phyloP scores from a whole-genome alignment of 768 basidiomycete genomes.

The Auriscalpium orientale region DNA sequence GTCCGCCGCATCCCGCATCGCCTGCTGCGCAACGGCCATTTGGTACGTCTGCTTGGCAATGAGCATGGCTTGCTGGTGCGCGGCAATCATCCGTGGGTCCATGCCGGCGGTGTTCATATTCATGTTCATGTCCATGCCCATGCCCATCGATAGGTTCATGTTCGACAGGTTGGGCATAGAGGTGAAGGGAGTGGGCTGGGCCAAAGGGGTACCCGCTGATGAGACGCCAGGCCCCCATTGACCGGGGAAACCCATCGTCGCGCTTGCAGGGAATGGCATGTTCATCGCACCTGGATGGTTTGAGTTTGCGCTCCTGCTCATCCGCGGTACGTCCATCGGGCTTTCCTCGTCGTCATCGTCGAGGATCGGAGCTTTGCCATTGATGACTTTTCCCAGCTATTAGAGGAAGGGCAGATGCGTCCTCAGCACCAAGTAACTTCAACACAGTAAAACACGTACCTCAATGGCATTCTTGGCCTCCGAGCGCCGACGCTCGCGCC shows the following conservation, averaged over 20 bases:
- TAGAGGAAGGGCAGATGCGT: not conserved
- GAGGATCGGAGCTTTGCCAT: slow-evolving; percentile 61
- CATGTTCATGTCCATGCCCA: slow-evolving; percentile 26
- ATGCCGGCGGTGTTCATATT: slow-evolving; percentile 13
- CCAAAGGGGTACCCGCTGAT: not conserved
- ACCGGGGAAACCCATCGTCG: not conserved
- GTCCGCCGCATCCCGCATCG: slow-evolving; percentile 81
- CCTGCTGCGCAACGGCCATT: slow-evolving; percentile 85
- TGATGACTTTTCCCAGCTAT: slow-evolving; percentile 83
- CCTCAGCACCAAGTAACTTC: not conserved
- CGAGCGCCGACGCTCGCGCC: slow-evolving; percentile 66
- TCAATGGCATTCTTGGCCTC: slow-evolving; percentile 87
- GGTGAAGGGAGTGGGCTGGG: not conserved
- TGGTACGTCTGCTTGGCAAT: slow-evolving; percentile 86
- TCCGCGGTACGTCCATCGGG: slow-evolving; percentile 10
- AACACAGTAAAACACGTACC: slow-evolving; percentile 37
- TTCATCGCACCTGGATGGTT: not conserved
- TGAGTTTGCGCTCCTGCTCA: not conserved
- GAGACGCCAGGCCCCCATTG: not conserved
- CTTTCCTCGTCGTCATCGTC: slow-evolving; percentile 27
- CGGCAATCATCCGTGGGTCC: slow-evolving; percentile 34
- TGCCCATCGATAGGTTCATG: slow-evolving; percentile 29
- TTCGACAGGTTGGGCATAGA: slow-evolving; percentile 22
- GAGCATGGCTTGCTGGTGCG: slow-evolving; percentile 86
- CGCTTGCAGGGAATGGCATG: not conserved